Percentiles rank a stretch among this genome's conserved stretches.
Conservation (phyloP, 805 yeast species). For the Candida pini region DNA sequence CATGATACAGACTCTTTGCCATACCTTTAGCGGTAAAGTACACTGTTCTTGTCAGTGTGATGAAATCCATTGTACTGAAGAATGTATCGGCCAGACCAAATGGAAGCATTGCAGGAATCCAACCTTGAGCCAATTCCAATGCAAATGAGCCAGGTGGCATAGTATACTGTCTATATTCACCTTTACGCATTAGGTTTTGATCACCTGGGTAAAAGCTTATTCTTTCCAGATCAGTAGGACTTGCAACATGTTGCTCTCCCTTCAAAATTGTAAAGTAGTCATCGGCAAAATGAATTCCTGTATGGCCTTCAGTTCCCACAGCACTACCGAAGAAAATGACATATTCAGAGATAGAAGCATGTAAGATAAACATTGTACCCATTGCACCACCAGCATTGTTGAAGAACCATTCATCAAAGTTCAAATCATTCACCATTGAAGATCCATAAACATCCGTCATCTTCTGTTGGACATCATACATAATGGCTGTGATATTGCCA, state of each 20-base stretch:
- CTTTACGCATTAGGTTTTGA: conserved; percentile 71
- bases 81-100: conserved; percentile 83
- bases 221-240: conserved; percentile 54
- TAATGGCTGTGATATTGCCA: conserved; percentile 54
- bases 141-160: conserved; percentile 86
- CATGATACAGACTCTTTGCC: conserved; percentile 57
- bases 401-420: conserved; percentile 85
- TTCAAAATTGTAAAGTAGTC: conserved; percentile 89
- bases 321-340: conserved; percentile 91
- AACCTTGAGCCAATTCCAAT: conserved; percentile 94
- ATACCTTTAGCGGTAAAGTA: conserved; percentile 76
- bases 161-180: conserved; percentile 73
- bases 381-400: conserved; percentile 99
- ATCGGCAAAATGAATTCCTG: conserved; percentile 95
- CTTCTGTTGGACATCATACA: conserved; percentile 54
- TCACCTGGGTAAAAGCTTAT: conserved; percentile 85
- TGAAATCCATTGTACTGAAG: conserved; percentile 74
- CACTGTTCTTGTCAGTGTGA: conserved; percentile 63
- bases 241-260: conserved; percentile 75
- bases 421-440: conserved; percentile 62
- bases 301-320: conserved; percentile 92
- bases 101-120: conserved; percentile 97
- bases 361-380: conserved; percentile 93
- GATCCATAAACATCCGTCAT: conserved; percentile 61
- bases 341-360: conserved; percentile 91